Evolutionary conservation across 805 yeast genomes (phyloP).

Genomic region (Nakazawaea wyomingensis): DNA sequence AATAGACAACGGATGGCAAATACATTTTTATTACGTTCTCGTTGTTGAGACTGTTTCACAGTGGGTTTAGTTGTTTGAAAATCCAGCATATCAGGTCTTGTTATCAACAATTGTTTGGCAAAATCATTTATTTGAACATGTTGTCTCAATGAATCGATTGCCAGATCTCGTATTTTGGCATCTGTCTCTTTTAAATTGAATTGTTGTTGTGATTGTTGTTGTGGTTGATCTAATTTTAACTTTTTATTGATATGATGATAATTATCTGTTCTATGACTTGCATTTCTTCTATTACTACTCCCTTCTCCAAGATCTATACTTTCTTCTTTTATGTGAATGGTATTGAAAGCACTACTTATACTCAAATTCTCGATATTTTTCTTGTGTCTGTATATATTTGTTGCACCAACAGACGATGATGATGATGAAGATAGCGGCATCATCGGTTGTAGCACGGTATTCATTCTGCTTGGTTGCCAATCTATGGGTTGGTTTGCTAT

Average conservation of each 20-base stretch:
- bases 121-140: slow-evolving; percentile 2
- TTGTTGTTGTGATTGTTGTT: no score
- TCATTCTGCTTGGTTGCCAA: neutral
- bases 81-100: slow-evolving; percentile 2
- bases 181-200: slow-evolving; percentile 1
- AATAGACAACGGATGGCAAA: slow-evolving; percentile 22
- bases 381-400: slow-evolving; percentile 7
- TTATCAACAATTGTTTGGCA: slow-evolving; percentile 2
- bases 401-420: neutral
- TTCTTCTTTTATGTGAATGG: slow-evolving; percentile 9
- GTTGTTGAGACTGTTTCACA: slow-evolving; percentile 12
- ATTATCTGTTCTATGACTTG: no score
- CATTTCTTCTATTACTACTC: no score
- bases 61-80: neutral
- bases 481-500: neutral
- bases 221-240: slow-evolving; percentile 1
- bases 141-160: neutral
- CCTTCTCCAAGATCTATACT: neutral
- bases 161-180: neutral
- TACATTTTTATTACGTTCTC: slow-evolving; percentile 18
- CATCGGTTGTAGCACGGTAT: neutral
- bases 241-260: neutral
- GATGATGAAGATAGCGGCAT: neutral
- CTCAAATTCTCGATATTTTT: slow-evolving; percentile 7
- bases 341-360: slow-evolving; percentile 11